Evolutionary conservation across 768 basidiomycete genomes (phyloP).

Genomic region (Tremella fuciformis): DNA sequence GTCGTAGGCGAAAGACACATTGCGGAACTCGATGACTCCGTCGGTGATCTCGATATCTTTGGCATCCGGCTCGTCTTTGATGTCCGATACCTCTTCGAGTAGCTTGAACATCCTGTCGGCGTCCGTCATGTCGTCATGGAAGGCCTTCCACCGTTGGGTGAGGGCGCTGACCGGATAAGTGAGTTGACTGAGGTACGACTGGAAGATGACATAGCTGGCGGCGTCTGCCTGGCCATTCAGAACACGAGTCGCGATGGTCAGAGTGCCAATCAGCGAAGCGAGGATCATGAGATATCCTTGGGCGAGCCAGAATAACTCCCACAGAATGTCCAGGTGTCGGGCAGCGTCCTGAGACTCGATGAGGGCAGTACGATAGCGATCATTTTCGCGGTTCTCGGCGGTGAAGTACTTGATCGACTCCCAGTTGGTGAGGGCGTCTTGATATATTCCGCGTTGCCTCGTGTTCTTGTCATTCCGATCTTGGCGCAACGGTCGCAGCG

Average conservation of each 20-base stretch:
- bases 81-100: slow-evolving; percentile 75
- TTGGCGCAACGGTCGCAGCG: slow-evolving; percentile 70
- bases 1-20: slow-evolving; percentile 79
- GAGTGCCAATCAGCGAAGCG: slow-evolving; percentile 75
- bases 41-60: slow-evolving; percentile 67
- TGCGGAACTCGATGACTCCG: slow-evolving; percentile 84
- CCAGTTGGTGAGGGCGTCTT: slow-evolving; percentile 51
- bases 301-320: slow-evolving; percentile 68
- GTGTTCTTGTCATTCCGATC: slow-evolving; percentile 78
- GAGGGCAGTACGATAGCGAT: slow-evolving; percentile 69
- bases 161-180: slow-evolving; percentile 74
- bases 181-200: slow-evolving; percentile 73
- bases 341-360: slow-evolving; percentile 70
- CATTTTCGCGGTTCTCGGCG: slow-evolving; percentile 75
- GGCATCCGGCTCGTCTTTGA: slow-evolving; percentile 75
- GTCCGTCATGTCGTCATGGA: slow-evolving; percentile 64
- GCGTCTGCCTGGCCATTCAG: slow-evolving; percentile 59
- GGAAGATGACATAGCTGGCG: slow-evolving; percentile 72
- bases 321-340: slow-evolving; percentile 68
- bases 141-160: slow-evolving; percentile 69
- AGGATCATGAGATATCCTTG: slow-evolving; percentile 58
- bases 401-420: slow-evolving; percentile 79
- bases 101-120: slow-evolving; percentile 79
- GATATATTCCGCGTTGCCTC: slow-evolving; percentile 71
- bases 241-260: slow-evolving; percentile 73